Percentiles rank a stretch among this genome's conserved stretches.
These are phyloP conservation scores for Austroboletus olivaceoglutinosus DNA, from an alignment of 1,284 basidiomycete species.

Conservation along the genomic window DNA sequence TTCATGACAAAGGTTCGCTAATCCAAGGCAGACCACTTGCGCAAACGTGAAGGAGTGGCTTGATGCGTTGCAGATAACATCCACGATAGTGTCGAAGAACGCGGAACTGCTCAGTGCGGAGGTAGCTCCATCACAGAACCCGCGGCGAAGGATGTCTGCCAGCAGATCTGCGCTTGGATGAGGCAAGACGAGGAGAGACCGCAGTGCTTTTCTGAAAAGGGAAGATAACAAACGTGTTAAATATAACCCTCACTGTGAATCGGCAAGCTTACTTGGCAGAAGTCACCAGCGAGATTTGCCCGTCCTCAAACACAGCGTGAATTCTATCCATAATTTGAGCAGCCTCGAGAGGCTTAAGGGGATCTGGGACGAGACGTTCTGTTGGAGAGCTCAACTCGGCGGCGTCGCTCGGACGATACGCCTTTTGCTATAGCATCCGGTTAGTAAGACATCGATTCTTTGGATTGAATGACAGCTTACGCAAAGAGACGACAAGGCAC, in stretches of 20 bases:
- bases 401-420: constrained; percentile 64
- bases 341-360: constrained; percentile 53
- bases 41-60: constrained; percentile 66
- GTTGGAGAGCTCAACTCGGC: constrained; percentile 58
- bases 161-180: constrained; percentile 62
- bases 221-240: constrained; percentile 16
- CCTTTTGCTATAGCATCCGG: constrained; percentile 54
- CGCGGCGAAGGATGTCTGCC: constrained; percentile 68
- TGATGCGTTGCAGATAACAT: constrained; percentile 64
- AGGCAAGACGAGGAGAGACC: constrained; percentile 65
- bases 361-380: constrained; percentile 50
- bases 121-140: constrained; percentile 62
- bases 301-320: constrained; percentile 63
- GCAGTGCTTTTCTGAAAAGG: constrained; percentile 68
- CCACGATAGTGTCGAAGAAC: constrained; percentile 76
- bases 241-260: background rate
- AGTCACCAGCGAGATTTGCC: constrained; percentile 47
- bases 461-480: constrained; percentile 46
- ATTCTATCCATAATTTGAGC: constrained; percentile 59
- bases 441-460: constrained; percentile 4
- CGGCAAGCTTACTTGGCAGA: constrained; percentile 58
- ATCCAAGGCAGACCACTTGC: constrained; percentile 77
- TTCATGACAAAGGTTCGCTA: constrained; percentile 85
- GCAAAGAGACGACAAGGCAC: constrained; percentile 83
- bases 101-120: constrained; percentile 42